These are phyloP conservation scores for Sphaceloma murrayae DNA, from an alignment of 2,329 filamentous ascomycete genomes.

Conservation along the genomic window DNA sequence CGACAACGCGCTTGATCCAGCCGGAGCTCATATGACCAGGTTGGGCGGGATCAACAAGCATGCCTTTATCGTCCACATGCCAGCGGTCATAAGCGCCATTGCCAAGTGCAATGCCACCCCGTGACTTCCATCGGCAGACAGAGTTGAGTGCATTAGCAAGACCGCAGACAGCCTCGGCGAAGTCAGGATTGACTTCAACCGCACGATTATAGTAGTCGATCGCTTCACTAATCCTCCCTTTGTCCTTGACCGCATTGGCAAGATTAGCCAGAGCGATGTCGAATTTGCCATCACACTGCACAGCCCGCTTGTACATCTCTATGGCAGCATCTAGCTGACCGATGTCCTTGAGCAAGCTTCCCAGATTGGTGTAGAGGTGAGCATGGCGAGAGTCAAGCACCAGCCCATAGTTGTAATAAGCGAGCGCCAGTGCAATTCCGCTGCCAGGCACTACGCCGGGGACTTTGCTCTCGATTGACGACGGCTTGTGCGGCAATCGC, in stretches of 20 bases:
- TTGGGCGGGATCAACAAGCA: constrained; percentile 63
- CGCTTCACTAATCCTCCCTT: constrained; percentile 82
- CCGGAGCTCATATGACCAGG: constrained; percentile 56
- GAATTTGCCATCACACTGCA: constrained; percentile 84
- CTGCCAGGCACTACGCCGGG: constrained; percentile 78
- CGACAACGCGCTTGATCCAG: constrained; percentile 81
- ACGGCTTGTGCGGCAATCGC: constrained; percentile 28
- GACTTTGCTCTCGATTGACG: constrained; percentile 39
- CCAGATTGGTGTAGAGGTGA: constrained; percentile 92
- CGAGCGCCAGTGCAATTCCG: constrained; percentile 75
- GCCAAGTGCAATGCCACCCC: constrained; percentile 73
- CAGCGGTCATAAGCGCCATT: constrained; percentile 72
- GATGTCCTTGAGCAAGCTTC: constrained; percentile 90
- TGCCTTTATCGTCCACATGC: constrained; percentile 80
- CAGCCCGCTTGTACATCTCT: constrained; percentile 92
- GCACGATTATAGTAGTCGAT: constrained; percentile 87
- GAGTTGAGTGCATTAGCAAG: constrained; percentile 92
- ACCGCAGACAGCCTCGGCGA: constrained; percentile 93
- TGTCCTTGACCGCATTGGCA: constrained; percentile 95
- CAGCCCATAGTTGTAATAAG: constrained; percentile 92
- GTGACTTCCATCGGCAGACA: constrained; percentile 86
- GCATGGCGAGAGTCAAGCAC: constrained; percentile 80
- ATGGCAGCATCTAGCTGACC: constrained; percentile 87
- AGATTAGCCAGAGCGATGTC: constrained; percentile 95
- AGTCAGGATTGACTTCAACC: constrained; percentile 84